Base-by-base conservation (phyloP, 495 filamentous ascomycete genomes). In the Amorphotheca resinae region DNA sequence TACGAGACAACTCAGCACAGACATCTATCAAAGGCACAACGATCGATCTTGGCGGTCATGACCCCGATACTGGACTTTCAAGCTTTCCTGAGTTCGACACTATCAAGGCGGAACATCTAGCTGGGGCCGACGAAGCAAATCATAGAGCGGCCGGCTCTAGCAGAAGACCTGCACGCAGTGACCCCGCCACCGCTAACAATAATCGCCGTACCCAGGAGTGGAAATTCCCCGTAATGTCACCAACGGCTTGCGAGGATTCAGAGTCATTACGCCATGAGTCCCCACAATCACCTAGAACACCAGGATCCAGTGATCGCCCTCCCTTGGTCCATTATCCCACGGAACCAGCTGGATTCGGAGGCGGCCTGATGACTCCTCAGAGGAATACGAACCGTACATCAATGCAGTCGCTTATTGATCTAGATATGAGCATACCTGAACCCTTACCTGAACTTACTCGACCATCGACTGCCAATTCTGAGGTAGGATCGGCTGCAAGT, bases 61-160 rank as follows among this genome's bases (percentile, higher is more conserved):
- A 68, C 1, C 54, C 48, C 18, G 48, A 53, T 18, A 49, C 47
- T 22, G 63, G 67, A 11, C 57, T 73, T 7, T 70, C 74, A 1
- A 67, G 64, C 41, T 74, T 76, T 38, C 65, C 64, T 14, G 74
- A 78, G 47, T 64, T 79, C 56, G 67, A 71, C 20, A 80, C 78
- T 8, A 73, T 63, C 49, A 69, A 74, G 6, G 54, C 52, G 38
- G 21, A 18, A 16, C 46, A 20, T 20, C 44, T 33, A n/a, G 28
- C 26, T 23, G 54, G 54, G 14, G 52, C 62, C 6, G 67, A 70
- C 36, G 46, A 62, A 18, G 48, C n/a, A n/a, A n/a, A n/a, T n/a
- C n/a, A n/a, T n/a, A n/a, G n/a, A n/a, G n/a, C n/a, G n/a, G n/a
- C n/a, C n/a, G n/a, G 55, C 12, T 57, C 71, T 45, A 67, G 67